These are phyloP conservation scores for Naganishia onofrii DNA, from an alignment of 768 basidiomycete genomes.

Conservation along the genomic window DNA sequence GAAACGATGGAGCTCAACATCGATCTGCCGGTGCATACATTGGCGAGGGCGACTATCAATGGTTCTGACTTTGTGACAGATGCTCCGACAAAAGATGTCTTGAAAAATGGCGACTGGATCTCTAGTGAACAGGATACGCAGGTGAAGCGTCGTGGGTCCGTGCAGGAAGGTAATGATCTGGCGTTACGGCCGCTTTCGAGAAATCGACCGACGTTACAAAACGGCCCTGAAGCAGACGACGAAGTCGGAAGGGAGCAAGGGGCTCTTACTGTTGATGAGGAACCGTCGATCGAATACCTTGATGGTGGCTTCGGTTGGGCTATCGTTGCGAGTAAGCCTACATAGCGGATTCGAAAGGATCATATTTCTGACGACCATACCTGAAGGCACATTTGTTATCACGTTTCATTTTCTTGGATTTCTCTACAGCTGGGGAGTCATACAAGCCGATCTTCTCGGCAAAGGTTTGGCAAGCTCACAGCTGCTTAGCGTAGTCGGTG, in stretches of 20 bases:
- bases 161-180: background rate
- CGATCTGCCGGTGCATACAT: background rate
- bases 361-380: background rate
- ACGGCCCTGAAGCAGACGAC: background rate
- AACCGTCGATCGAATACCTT: constrained; percentile 7
- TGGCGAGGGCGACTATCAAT: background rate
- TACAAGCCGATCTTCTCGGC: constrained; percentile 29
- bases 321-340: constrained; percentile 16
- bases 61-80: background rate
- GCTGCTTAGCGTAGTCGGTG: constrained; percentile 29
- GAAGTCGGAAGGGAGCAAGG: background rate
- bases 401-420: constrained; percentile 30
- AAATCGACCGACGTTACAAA: background rate
- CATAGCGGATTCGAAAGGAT: background rate
- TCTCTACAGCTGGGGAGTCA: constrained; percentile 34
- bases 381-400: constrained; percentile 29
- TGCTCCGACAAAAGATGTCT: background rate
- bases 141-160: background rate
- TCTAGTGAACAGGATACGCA: background rate
- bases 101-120: background rate
- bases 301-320: constrained; percentile 29
- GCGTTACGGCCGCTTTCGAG: background rate
- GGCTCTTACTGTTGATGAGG: background rate
- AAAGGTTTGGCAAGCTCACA: constrained; percentile 23
- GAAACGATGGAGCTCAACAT: background rate